Percentiles rank a stretch among this genome's conserved stretches.
Evolutionary conservation across 805 yeast species (phyloP).

Genomic region (Starmerella etchellsii): DNA sequence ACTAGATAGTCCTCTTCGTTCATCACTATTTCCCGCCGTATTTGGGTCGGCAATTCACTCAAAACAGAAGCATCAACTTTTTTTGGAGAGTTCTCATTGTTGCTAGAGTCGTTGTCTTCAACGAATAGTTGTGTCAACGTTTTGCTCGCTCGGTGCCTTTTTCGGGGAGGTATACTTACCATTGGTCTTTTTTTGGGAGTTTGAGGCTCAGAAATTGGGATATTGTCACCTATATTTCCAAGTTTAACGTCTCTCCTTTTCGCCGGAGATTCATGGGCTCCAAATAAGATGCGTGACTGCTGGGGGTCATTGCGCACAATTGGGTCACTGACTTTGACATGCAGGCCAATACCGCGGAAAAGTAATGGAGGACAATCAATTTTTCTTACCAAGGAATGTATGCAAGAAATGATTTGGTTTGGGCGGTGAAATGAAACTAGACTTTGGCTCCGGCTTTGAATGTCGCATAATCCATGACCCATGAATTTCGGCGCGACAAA

Average conservation of each 20-base stretch:
- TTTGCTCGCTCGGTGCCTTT: not conserved
- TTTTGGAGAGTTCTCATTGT: not conserved
- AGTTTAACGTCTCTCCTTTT: too few species aligned
- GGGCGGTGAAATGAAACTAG: conserved; percentile 46
- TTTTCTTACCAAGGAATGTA: conserved; percentile 40
- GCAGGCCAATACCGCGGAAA: conserved; percentile 67
- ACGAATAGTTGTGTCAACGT: conserved; percentile 1
- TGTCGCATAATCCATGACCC: conserved; percentile 75
- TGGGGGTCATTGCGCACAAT: not conserved
- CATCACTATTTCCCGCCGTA: conserved; percentile 44
- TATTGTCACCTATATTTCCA: too few species aligned
- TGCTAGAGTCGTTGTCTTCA: not conserved
- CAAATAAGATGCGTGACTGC: not conserved
- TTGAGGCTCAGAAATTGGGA: not conserved
- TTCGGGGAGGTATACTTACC: not conserved
- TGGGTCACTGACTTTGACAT: conserved; percentile 36
- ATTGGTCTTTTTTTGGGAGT: not conserved
- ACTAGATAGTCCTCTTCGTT: conserved; percentile 13
- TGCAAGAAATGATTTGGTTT: conserved; percentile 45
- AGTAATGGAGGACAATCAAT: conserved; percentile 52
- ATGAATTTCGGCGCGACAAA: conserved; percentile 61
- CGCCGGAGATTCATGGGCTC: not conserved
- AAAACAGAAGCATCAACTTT: conserved; percentile 52
- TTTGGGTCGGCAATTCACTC: conserved; percentile 49
- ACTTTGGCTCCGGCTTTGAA: conserved; percentile 43